Evolutionary conservation across 129 eudicot genomes (phyloP).

Genomic region (Helichrysum umbraculigerum): DNA sequence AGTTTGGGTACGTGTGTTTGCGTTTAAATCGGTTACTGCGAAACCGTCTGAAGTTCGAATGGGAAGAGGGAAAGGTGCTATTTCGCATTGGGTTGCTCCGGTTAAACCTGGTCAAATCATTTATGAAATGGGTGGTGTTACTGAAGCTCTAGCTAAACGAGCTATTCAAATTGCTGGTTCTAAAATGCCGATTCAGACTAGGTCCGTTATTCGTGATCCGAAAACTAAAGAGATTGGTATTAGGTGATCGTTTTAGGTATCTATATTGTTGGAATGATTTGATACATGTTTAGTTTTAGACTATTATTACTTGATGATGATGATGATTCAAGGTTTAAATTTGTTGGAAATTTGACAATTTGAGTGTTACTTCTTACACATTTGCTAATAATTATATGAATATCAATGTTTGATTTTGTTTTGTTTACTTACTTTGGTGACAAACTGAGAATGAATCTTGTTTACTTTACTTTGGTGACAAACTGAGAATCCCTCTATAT

Average conservation of each 20-base stretch:
- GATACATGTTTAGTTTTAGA: background rate
- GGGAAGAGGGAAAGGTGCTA: conserved; percentile 44
- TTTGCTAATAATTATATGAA: background rate
- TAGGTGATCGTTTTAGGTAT: background rate
- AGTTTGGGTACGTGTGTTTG: conserved; percentile 44
- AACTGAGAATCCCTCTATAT: background rate
- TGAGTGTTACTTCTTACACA: background rate
- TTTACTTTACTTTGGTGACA: no score
- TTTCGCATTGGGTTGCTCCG: conserved; percentile 44
- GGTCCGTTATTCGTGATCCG: conserved; percentile 28
- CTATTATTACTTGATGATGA: background rate
- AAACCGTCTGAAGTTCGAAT: conserved; percentile 44
- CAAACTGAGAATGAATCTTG: background rate
- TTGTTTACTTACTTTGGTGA: background rate
- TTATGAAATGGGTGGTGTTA: conserved; percentile 43
- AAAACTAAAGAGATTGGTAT: conserved; percentile 34
- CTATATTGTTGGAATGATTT: background rate
- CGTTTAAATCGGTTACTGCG: conserved; percentile 38
- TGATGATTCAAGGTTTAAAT: background rate
- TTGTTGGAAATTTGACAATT: background rate
- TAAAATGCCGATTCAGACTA: conserved; percentile 37
- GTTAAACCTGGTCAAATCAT: conserved; percentile 35
- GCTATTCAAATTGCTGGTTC: conserved; percentile 35
- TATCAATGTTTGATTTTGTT: background rate
- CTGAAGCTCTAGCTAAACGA: conserved; percentile 34